A percentile compares a stretch with the other conserved stretches of the same genome.
These are phyloP conservation scores for Aspergillus coremiiformis DNA, from an alignment of 495 filamentous ascomycete genomes.

Conservation along the genomic window DNA sequence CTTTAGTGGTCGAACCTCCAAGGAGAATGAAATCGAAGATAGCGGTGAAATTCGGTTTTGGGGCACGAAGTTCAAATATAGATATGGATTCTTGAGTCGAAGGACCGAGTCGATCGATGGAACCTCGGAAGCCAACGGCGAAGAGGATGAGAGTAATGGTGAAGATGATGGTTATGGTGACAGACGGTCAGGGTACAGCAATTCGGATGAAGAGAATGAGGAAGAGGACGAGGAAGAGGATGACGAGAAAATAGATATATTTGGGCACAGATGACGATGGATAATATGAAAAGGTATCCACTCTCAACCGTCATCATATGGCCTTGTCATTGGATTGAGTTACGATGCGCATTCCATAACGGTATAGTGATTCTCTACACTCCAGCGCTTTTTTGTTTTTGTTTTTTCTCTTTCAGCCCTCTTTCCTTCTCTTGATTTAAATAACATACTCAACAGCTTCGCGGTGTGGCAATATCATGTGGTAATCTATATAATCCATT, in stretches of 20 bases:
- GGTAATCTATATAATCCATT: background rate
- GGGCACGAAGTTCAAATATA: slow-evolving; percentile 47
- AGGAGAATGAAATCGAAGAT: slow-evolving; percentile 45
- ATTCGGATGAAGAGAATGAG: slow-evolving; percentile 39
- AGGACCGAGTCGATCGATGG: slow-evolving; percentile 23
- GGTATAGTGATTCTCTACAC: background rate
- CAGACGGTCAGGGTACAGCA: slow-evolving; percentile 22
- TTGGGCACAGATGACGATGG: slow-evolving; percentile 58
- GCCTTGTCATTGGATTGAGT: background rate
- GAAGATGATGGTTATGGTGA: slow-evolving; percentile 33
- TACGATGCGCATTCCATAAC: background rate
- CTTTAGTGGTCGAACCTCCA: slow-evolving; percentile 26
- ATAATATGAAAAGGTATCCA: background rate
- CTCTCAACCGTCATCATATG: background rate
- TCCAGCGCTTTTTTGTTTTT: no score
- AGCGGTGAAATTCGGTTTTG: slow-evolving; percentile 57
- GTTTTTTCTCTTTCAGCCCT: background rate
- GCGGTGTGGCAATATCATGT: background rate
- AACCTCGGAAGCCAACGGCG: slow-evolving; percentile 24
- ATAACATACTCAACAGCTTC: background rate
- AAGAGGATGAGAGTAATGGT: slow-evolving; percentile 25
- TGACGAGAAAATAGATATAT: slow-evolving; percentile 55
- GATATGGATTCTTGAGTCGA: slow-evolving; percentile 34
- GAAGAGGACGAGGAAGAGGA: slow-evolving; percentile 49
- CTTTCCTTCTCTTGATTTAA: background rate